Base-by-base conservation (phyloP, 768 basidiomycete genomes). In the Gymnopilus junonius region DNA sequence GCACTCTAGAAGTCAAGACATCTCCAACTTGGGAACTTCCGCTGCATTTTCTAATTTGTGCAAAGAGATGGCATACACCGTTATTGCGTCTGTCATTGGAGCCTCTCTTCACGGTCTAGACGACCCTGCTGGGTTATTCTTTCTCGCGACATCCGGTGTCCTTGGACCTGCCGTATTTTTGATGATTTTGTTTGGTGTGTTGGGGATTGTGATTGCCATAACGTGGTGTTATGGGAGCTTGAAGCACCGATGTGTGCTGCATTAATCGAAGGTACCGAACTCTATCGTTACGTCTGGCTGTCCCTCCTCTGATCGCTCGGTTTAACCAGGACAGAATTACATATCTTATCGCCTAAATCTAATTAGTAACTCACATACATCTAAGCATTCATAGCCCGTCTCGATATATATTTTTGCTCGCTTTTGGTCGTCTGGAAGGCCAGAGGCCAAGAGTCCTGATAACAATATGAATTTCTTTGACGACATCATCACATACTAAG, bases 41-140 rank as follows among this genome's bases (percentile, higher is more conserved):
- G 55, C 21, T 57, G 51, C 46, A 55, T n/a, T 46, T n/a, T 45
- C 58, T 11, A 58, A 61, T 27, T 46, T 73, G n/a, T 39, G 60
- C 57, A 69, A 73, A 45, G 73, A 74, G 60, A 67, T 67, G 55
- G 50, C 69, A 1, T 74, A 64, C 60, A 73, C 68, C 50, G 62
- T 62, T 25, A 31, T 69, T 25, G 72, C 70, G 17, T 71, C 69
- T 31, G 21, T 66, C 25, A 58, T 73, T 17, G 71, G 73, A 6
- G 64, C 65, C 17, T 48, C 50, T 40, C 42, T 61, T 17, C 43
- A 37, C 50, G 68, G 66, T 42, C 43, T 59, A 31, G 42, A 57
- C 17, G 48, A 57, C 20, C 63, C 17, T 31, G 56, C 63, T 42
- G 63, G 62, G 34, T 39, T 65, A 12, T 20, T 29, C 7, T 48